A percentile compares a stretch with the other conserved stretches of the same genome.
phyloP scores from a whole-genome alignment of 176 grass and related monocot species.

The Pharus latifolius region DNA sequence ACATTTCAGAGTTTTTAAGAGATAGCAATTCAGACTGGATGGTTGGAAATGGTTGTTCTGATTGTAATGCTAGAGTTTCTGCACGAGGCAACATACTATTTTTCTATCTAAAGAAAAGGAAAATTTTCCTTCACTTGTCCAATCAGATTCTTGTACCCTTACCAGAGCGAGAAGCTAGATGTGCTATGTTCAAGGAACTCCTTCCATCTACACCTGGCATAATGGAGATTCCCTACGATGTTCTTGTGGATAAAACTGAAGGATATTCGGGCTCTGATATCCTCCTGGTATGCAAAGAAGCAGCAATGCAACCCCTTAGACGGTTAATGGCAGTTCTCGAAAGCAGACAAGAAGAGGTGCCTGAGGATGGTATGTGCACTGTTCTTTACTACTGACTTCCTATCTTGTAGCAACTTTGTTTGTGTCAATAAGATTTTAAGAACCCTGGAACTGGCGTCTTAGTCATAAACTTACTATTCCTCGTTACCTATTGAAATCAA shows the following conservation, averaged over 20 bases:
- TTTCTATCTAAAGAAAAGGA: not conserved
- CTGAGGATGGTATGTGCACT: conserved; percentile 65
- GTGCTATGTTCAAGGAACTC: conserved; percentile 80
- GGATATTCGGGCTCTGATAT: conserved; percentile 96
- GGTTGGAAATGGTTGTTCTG: not conserved
- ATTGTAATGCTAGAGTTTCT: not conserved
- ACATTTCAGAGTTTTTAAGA: too few species aligned
- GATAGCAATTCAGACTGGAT: not conserved
- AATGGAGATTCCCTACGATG: conserved; percentile 52
- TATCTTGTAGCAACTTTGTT: not conserved
- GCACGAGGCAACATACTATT: not conserved
- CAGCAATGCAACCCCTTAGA: conserved; percentile 91
- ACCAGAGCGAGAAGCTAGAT: conserved; percentile 82
- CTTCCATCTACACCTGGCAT: conserved; percentile 36
- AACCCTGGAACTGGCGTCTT: not conserved
- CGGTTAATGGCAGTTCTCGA: conserved; percentile 71
- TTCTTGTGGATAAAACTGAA: conserved; percentile 75
- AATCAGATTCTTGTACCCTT: conserved; percentile 89
- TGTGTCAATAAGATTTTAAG: not conserved
- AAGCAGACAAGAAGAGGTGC: conserved; percentile 32
- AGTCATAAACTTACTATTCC: not conserved
- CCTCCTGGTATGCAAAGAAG: conserved; percentile 83
- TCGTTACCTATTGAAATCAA: not conserved
- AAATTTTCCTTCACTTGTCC: conserved; percentile 14
- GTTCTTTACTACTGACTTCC: not conserved